Conservation (phyloP, 2,329 filamentous ascomycete species). For the Trichoderma guizhouense region DNA sequence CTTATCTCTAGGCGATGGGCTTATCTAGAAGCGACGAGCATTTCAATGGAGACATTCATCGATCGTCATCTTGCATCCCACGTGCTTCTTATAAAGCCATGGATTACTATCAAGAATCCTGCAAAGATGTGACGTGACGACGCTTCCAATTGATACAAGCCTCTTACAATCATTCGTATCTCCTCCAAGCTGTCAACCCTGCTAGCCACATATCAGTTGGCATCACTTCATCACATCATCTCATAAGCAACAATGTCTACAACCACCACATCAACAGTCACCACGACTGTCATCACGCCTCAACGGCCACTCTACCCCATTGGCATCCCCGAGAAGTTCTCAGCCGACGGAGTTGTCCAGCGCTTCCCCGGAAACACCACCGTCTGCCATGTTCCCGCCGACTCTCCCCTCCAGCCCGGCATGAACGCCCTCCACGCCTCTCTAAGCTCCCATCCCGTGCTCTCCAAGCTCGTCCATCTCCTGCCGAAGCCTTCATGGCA, state of each 20-base stretch:
- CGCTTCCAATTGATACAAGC: neutral
- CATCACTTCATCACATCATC: neutral
- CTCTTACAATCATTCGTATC: neutral
- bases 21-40: neutral
- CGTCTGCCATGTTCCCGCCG: constrained; percentile 20
- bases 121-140: neutral
- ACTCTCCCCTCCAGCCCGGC: constrained; percentile 17
- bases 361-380: constrained; percentile 23
- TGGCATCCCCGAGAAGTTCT: constrained; percentile 22
- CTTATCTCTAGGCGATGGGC: neutral
- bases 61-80: neutral
- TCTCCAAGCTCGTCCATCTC: constrained; percentile 19
- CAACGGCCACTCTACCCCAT: constrained; percentile 19
- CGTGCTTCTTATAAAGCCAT: neutral
- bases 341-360: constrained; percentile 19
- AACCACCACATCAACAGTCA: neutral
- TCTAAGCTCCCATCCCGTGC: constrained; percentile 19
- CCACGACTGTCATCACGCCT: neutral
- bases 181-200: neutral
- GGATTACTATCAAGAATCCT: neutral
- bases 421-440: constrained; percentile 20
- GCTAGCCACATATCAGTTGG: neutral
- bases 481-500: constrained; percentile 24
- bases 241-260: neutral
- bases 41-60: neutral